Evolutionary conservation across 768 basidiomycete species (phyloP), one percentile per base, ranked within the genome.

Genomic region (Boletales sp.): DNA sequence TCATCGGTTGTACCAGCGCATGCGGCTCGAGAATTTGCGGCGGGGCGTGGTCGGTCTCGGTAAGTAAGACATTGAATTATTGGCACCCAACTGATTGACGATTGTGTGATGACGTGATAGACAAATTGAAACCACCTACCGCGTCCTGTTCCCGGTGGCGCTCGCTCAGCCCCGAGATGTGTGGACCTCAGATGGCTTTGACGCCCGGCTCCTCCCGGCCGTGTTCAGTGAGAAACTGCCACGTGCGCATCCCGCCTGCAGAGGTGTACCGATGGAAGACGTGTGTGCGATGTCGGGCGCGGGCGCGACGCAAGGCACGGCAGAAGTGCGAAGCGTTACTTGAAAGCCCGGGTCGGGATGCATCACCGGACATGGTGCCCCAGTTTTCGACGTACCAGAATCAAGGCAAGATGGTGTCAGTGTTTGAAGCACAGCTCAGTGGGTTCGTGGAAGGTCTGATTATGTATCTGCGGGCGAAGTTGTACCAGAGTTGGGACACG

Each of bases 251-350:
- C 0, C 74, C 76, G 0, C 60, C 68, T 3, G 43, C 44, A 2
- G 56, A 56, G 14, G 70, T 75, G 49, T 78, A 79, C 55, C 60
- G 40, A 3, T 73, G 67, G 67, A 71, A 72, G 47, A 64, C 65
- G 44, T 80, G 79, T 38, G 46, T 54, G n/a, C 38, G 55, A 1
- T 78, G 76, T 53, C 69, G 70, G n/a, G 45, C 51, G n/a, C 45
- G 21, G 13, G 50, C 62, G 5, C 60, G 63, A 32, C 51, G 38
- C 2, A 30, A 45, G 1, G 47, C 54, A 0, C 43, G 39, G 19
- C 18, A 35, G 21, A 52, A 41, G 32, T 43, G 34, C 4, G 50
- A 47, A 4, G 19, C 13, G 2, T 31, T 1, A 12, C 18, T 38
- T 15, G 38, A 12, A 27, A 14, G 14, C 12, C 10, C 11, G 19